phyloP scores from a whole-genome alignment of 331 rosid species.

The Rhamnella rubrinervis region DNA sequence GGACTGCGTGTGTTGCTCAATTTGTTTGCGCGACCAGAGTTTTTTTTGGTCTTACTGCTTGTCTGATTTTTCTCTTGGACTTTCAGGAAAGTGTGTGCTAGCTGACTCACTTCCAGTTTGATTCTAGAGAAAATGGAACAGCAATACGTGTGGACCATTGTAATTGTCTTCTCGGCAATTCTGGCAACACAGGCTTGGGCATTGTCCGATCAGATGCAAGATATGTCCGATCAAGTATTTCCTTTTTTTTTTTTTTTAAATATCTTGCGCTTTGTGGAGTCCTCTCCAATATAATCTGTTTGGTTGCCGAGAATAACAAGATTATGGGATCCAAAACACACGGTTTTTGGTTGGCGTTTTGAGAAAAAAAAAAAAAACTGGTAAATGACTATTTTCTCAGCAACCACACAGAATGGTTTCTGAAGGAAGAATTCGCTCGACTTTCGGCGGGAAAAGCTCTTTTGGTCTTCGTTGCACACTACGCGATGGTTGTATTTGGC shows the following conservation, averaged over 20 bases:
- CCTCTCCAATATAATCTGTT: slow-evolving; percentile 1
- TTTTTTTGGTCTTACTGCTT: neutral
- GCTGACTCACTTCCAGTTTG: slow-evolving; percentile 13
- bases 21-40: too few relatives aligned
- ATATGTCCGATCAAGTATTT: slow-evolving; percentile 34
- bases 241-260: neutral
- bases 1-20: neutral
- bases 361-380: slow-evolving; percentile 3
- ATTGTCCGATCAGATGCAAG: slow-evolving; percentile 46
- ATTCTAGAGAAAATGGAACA: slow-evolving; percentile 43
- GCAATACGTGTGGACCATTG: slow-evolving; percentile 22
- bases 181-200: slow-evolving; percentile 46
- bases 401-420: slow-evolving; percentile 1
- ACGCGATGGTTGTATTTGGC: too few relatives aligned
- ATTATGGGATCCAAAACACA: too few relatives aligned
- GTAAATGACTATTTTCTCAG: slow-evolving; percentile 8
- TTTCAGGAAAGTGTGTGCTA: slow-evolving; percentile 19
- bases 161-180: slow-evolving; percentile 39
- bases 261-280: slow-evolving; percentile 4
- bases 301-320: slow-evolving; percentile 1
- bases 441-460: slow-evolving; percentile 10
- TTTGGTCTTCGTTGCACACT: too few relatives aligned
- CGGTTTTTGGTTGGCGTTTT: neutral
- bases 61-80: neutral
- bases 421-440: neutral